phyloP scores from a whole-genome alignment of 73 alveolate genomes.

The Paramecium sonneborni region DNA sequence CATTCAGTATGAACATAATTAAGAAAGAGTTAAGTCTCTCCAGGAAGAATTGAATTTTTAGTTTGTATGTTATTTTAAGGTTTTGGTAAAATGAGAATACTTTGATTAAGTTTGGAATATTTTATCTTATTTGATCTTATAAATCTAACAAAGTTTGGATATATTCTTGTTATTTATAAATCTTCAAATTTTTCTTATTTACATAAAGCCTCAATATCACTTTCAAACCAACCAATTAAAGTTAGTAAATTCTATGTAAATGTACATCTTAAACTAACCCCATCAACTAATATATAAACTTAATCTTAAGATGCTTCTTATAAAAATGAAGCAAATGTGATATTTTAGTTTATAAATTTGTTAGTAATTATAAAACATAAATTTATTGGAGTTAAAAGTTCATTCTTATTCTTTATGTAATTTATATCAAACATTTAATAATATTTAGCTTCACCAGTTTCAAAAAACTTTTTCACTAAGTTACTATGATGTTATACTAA shows the following conservation, averaged over 20 bases:
- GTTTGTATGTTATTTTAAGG: neutral
- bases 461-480: neutral
- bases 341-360: neutral
- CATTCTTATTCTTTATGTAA: neutral
- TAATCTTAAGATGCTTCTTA: neutral
- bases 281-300: neutral
- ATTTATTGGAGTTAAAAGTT: neutral
- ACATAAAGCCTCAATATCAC: neutral
- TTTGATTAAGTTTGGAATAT: neutral
- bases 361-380: neutral
- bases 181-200: neutral
- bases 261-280: neutral
- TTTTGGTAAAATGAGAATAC: neutral
- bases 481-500: neutral
- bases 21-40: neutral
- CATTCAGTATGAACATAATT: neutral
- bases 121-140: neutral
- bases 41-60: neutral
- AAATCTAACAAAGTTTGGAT: neutral
- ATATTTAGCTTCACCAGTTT: conserved; percentile 19
- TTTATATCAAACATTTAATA: neutral
- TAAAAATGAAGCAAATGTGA: neutral
- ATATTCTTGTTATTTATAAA: neutral
- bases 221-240: neutral
- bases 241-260: neutral